A percentile compares a stretch with the other conserved stretches of the same genome.
phyloP scores from a whole-genome alignment of 2,329 filamentous ascomycete species.

The Cytospora piceae region DNA sequence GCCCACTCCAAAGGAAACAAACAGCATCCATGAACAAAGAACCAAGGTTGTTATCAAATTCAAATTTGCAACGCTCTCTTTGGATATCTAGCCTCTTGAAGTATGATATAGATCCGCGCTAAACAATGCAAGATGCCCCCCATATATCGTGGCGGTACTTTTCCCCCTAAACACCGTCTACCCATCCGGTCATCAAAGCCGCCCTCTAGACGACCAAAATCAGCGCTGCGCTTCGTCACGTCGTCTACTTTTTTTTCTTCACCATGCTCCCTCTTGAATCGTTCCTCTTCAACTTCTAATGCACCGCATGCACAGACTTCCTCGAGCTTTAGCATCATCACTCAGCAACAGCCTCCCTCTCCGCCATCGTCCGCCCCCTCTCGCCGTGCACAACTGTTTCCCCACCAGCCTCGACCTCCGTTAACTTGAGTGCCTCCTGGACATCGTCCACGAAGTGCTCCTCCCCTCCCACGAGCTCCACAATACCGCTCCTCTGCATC shows the following conservation, averaged over 20 bases:
- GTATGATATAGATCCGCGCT: neutral
- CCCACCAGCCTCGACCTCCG: constrained; percentile 68
- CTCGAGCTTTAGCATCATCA: neutral
- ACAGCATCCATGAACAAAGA: too few relatives aligned
- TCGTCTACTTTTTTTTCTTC: neutral
- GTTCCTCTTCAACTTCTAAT: neutral
- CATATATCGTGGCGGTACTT: neutral
- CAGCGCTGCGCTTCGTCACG: neutral
- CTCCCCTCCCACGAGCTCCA: constrained; percentile 78
- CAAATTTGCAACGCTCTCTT: too few relatives aligned
- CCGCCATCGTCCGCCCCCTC: constrained; percentile 27
- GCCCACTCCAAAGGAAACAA: too few relatives aligned
- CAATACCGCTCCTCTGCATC: constrained; percentile 80
- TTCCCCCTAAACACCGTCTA: neutral
- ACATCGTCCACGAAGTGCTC: constrained; percentile 81
- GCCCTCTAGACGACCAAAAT: constrained; percentile 1
- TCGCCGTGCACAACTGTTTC: constrained; percentile 28
- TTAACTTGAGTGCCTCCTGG: constrained; percentile 79
- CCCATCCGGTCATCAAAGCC: neutral
- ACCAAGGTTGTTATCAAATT: too few relatives aligned
- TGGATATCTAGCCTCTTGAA: neutral
- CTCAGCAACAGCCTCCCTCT: constrained; percentile 21
- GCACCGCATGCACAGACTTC: neutral
- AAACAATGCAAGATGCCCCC: neutral
- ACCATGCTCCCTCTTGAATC: neutral